These are phyloP conservation scores for Lactarius quietus DNA, from an alignment of 768 basidiomycete species.

Conservation along the genomic window DNA sequence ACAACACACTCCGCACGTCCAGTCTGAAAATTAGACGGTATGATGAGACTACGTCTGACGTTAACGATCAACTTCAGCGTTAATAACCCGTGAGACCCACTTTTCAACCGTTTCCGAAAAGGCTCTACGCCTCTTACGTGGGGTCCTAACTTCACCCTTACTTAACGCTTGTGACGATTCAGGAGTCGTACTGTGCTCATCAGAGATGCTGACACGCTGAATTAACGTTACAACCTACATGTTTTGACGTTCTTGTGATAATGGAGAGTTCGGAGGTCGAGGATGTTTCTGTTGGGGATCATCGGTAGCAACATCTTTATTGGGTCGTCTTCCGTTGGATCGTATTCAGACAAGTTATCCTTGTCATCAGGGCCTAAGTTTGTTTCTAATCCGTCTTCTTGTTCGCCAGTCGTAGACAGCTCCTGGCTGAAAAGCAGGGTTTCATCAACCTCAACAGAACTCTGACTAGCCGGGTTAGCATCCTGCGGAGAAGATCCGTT, in stretches of 20 bases:
- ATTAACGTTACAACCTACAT: background rate
- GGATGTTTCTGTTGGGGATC: conserved; percentile 17
- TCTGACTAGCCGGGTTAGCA: conserved; percentile 5
- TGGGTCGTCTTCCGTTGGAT: conserved; percentile 35
- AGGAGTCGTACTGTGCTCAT: background rate
- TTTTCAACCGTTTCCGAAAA: background rate
- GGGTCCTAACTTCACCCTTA: background rate
- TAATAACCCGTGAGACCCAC: conserved; percentile 5
- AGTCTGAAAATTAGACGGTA: background rate
- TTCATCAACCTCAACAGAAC: conserved; percentile 52
- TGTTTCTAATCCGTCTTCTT: conserved; percentile 29
- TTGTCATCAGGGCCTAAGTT: conserved; percentile 30
- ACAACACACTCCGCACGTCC: background rate
- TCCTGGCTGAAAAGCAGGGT: conserved; percentile 50
- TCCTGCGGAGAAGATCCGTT: conserved; percentile 14
- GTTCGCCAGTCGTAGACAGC: conserved; percentile 38
- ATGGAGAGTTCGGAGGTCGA: conserved; percentile 8
- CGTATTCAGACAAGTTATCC: conserved; percentile 32
- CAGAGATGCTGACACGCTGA: background rate
- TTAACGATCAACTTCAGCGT: background rate
- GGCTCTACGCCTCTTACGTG: conserved; percentile 16
- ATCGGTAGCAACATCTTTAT: conserved; percentile 33
- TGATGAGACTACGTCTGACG: background rate
- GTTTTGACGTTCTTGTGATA: background rate
- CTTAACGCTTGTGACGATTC: conserved; percentile 1